Percentiles rank a stretch among this genome's conserved stretches.
phyloP scores from a whole-genome alignment of 2,329 filamentous ascomycete genomes.

The Colletotrichum horii region DNA sequence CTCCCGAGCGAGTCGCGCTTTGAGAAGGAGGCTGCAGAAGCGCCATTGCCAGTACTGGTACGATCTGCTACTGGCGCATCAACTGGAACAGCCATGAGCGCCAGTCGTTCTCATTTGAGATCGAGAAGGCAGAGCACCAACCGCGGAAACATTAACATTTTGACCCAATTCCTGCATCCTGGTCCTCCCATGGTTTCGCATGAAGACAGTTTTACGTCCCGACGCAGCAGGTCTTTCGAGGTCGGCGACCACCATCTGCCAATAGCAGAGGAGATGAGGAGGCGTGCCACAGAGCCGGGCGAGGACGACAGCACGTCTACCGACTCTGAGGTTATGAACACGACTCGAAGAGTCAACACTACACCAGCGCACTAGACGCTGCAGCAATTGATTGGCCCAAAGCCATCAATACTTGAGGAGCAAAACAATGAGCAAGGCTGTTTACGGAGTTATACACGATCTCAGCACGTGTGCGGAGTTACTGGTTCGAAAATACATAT shows the following conservation, averaged over 20 bases:
- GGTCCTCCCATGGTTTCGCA: slow-evolving; percentile 43
- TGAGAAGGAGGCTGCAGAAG: slow-evolving; percentile 56
- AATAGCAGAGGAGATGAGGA: slow-evolving; percentile 3
- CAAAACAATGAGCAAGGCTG: neutral
- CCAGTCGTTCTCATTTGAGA: slow-evolving; percentile 16
- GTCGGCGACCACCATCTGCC: neutral
- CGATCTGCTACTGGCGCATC: slow-evolving; percentile 41
- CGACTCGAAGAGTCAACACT: slow-evolving; percentile 11
- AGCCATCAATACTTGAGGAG: neutral
- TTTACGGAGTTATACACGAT: neutral
- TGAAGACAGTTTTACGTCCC: slow-evolving; percentile 24
- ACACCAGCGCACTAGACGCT: slow-evolving; percentile 17
- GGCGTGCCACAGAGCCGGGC: slow-evolving; percentile 14
- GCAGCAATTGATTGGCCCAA: neutral
- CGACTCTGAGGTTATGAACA: neutral
- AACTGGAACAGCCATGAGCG: slow-evolving; percentile 32
- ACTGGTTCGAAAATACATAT: neutral
- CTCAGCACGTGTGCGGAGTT: slow-evolving; percentile 1
- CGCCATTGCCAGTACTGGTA: slow-evolving; percentile 42
- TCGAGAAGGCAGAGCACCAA: slow-evolving; percentile 32
- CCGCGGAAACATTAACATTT: slow-evolving; percentile 40
- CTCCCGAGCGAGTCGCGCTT: slow-evolving; percentile 63
- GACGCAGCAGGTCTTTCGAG: slow-evolving; percentile 14
- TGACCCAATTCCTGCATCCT: slow-evolving; percentile 53
- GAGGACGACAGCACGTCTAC: slow-evolving; percentile 17